Evolutionary conservation across 768 basidiomycete species (phyloP).

Genomic region (Auricularia auricula-judae): DNA sequence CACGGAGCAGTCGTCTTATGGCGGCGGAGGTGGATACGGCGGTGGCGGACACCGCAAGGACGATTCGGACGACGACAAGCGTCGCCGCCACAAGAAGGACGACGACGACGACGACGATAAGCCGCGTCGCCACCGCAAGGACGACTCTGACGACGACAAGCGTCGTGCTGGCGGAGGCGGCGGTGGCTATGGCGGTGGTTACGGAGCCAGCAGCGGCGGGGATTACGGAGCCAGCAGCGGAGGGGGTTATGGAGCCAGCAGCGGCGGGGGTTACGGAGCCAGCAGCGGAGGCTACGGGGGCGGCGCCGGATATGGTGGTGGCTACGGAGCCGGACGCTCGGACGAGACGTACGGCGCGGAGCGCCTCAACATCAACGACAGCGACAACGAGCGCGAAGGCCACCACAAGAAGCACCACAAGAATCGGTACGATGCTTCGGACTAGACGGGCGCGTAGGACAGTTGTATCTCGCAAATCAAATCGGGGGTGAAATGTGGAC

Average conservation of each 20-base stretch:
- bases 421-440: neutral
- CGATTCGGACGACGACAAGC: too few relatives aligned
- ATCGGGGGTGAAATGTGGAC: neutral
- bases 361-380: constrained; percentile 29
- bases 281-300: constrained; percentile 9
- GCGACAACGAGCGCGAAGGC: constrained; percentile 21
- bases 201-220: constrained; percentile 3
- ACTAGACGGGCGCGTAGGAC: neutral
- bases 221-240: constrained; percentile 12
- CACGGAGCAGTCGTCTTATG: too few relatives aligned
- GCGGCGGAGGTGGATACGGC: too few relatives aligned
- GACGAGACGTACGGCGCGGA: constrained; percentile 43
- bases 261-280: neutral
- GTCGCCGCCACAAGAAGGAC: too few relatives aligned
- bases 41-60: too few relatives aligned
- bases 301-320: constrained; percentile 10
- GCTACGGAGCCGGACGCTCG: constrained; percentile 2
- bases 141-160: neutral
- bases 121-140: too few relatives aligned
- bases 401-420: constrained; percentile 3
- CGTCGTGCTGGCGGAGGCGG: constrained; percentile 1
- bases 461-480: neutral
- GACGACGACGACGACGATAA: too few relatives aligned
- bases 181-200: neutral
- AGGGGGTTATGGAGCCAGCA: neutral